These are phyloP conservation scores for Ceratobasidium papillatum DNA, from an alignment of 1,284 basidiomycete genomes.

Conservation along the genomic window DNA sequence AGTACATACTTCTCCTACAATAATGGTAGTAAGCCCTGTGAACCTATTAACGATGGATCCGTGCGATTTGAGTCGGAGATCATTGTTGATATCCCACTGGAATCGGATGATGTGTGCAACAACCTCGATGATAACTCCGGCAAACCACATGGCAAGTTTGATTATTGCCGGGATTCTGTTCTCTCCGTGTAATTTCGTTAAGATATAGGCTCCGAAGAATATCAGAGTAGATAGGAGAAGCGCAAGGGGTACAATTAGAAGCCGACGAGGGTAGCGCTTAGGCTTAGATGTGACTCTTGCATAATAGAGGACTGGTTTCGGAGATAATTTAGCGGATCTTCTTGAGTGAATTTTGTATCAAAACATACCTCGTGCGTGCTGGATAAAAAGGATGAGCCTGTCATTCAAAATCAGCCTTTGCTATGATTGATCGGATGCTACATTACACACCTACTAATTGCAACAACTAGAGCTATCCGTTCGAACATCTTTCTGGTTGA, in stretches of 20 bases:
- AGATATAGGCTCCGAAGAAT: neutral
- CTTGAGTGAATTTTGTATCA: neutral
- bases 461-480: neutral
- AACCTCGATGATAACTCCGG: neutral
- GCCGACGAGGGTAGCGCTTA: neutral
- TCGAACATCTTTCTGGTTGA: neutral
- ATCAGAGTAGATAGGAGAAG: neutral
- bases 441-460: conserved; percentile 9
- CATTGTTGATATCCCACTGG: neutral
- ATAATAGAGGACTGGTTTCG: neutral
- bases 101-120: conserved; percentile 2
- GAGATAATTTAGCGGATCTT: neutral
- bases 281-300: neutral
- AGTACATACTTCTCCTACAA: conserved; percentile 21
- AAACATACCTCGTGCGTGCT: conserved; percentile 1
- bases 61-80: neutral
- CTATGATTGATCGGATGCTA: neutral
- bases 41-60: conserved; percentile 3
- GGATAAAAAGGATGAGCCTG: conserved; percentile 4
- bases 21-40: neutral
- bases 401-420: neutral
- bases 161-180: neutral
- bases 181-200: neutral
- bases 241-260: conserved; percentile 7
- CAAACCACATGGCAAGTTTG: neutral